Evolutionary conservation across 78 protist genomes (phyloP), one percentile per base, ranked within the genome.

Genomic region (Salpingoeca rosetta): DNA sequence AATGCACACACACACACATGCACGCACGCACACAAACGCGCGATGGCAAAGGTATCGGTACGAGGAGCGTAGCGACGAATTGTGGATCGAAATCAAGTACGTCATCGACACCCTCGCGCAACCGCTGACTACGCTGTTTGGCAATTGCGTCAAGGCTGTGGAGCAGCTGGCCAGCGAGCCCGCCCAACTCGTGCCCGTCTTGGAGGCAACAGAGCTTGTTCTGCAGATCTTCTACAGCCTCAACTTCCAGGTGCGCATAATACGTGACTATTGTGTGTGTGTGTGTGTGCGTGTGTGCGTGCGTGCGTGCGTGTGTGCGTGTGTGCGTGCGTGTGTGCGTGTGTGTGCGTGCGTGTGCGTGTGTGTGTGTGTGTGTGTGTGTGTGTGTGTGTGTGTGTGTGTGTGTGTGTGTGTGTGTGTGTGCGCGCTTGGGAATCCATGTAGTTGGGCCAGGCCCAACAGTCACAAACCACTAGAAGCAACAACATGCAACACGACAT

Each of bases 161-260:
- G 38, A 44, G 0, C 75, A 45, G 39, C 3, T 31, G 24, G 85
- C 57, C 31, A 44, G 73, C 38, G 27, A 82, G 31, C 57, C 26
- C 44, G 25, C 17, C 73, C 38, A 65, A 36, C 74, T 82, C 36
- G 12, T 26, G 75, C 28, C 28, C 27, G 42, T 82, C 44, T 44
- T 82, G 40, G 26, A 44, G 44, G 10, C 43, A 11, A 44, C 44
- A 10, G 73, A 44, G 35, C 36, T 27, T n/a, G 22, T 44, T 43
- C 25, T 40, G 36, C 73, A 82, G 12, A 44, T 82, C 22, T 82
- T 82, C 75, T 72, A 82, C 85, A 82, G 85, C 56, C 75, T 82
- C 74, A 82, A 82, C 56, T 82, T 31, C 56, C 85, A 82, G 56
- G 85, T 51, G 65, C 7, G 65, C 65, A 17, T n/a, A n/a, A n/a